These are phyloP conservation scores for Rhodotorula taiwanensis DNA, from an alignment of 768 basidiomycete species.

Conservation along the genomic window DNA sequence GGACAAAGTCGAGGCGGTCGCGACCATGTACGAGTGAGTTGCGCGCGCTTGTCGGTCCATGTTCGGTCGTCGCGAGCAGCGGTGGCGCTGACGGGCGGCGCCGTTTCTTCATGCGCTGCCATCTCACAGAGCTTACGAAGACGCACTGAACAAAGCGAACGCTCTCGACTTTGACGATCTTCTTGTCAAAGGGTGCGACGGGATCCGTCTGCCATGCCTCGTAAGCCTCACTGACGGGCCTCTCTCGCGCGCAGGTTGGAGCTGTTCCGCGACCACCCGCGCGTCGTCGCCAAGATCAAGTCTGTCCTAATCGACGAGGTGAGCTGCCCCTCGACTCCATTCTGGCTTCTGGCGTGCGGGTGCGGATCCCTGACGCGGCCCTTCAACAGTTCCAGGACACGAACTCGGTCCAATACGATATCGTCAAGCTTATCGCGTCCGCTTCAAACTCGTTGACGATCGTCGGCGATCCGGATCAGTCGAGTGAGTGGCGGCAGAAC, in stretches of 20 bases:
- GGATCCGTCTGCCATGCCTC: too few relatives aligned
- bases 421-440: constrained; percentile 63
- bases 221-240: too few relatives aligned
- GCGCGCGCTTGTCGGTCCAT: too few relatives aligned
- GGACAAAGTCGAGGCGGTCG: constrained; percentile 41
- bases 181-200: constrained; percentile 61
- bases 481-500: constrained; percentile 54
- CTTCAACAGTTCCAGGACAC: constrained; percentile 88
- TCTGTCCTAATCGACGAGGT: constrained; percentile 50
- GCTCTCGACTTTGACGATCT: constrained; percentile 84
- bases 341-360: too few relatives aligned
- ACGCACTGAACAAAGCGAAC: constrained; percentile 56
- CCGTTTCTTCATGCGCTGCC: too few relatives aligned
- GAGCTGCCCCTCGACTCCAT: not conserved
- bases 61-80: too few relatives aligned
- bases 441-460: constrained; percentile 58
- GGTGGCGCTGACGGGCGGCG: constrained; percentile 41
- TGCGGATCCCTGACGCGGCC: too few relatives aligned
- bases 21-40: constrained; percentile 31
- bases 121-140: constrained; percentile 58
- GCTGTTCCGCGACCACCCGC: constrained; percentile 51
- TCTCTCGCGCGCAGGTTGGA: constrained; percentile 13
- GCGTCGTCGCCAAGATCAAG: constrained; percentile 55
- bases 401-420: constrained; percentile 69
- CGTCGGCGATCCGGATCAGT: constrained; percentile 88